phyloP scores from a whole-genome alignment of 208 protist genomes.

The Leishmania guyanensis region DNA sequence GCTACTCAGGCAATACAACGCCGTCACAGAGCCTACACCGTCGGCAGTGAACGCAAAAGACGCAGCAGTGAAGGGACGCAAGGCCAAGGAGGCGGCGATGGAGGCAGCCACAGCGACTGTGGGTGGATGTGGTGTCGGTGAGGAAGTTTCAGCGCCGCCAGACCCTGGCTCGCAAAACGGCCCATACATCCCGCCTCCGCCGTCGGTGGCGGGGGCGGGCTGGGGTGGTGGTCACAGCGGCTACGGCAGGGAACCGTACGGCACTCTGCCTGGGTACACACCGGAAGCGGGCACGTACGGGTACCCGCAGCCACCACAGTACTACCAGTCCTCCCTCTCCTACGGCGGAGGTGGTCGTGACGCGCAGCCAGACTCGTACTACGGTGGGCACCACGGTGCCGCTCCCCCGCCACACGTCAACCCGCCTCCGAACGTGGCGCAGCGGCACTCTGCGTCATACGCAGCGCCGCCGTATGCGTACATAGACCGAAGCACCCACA shows the following conservation, averaged over 20 bases:
- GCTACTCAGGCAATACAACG: constrained; percentile 23
- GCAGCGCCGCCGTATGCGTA: background rate
- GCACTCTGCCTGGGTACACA: background rate
- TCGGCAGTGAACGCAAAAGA: background rate
- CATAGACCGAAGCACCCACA: background rate
- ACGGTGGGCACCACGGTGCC: background rate
- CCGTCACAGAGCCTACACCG: constrained; percentile 1
- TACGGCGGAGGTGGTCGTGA: background rate
- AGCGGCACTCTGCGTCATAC: background rate
- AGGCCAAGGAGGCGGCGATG: background rate
- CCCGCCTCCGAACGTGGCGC: constrained; percentile 1
- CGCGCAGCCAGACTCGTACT: background rate
- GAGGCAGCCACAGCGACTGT: background rate
- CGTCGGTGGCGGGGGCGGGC: background rate
- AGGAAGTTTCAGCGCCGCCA: background rate
- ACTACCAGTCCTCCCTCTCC: background rate
- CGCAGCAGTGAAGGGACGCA: background rate
- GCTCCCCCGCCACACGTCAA: background rate
- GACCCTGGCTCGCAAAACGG: background rate
- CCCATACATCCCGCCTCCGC: background rate
- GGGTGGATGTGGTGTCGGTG: background rate
- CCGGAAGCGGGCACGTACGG: background rate
- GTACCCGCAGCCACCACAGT: constrained; percentile 5
- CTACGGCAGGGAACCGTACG: background rate
- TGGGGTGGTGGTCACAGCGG: background rate